Evolutionary conservation across 768 basidiomycete genomes (phyloP).

Genomic region (Suillus weaverae): DNA sequence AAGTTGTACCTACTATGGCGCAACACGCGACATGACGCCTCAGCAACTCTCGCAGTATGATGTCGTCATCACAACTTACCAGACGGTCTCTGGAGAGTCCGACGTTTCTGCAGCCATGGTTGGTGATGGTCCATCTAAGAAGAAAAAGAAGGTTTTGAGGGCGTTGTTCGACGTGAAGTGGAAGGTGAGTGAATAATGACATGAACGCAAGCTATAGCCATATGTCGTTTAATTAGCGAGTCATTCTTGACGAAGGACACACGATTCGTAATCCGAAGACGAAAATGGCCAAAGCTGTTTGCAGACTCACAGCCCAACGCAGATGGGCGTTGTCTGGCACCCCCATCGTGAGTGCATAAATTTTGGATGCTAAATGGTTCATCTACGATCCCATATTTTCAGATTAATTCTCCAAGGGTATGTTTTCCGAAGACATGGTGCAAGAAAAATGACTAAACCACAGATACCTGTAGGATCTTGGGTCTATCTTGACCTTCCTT

Average conservation of each 20-base stretch:
- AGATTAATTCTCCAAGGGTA: slow-evolving; percentile 82
- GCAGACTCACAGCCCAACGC: slow-evolving; percentile 61
- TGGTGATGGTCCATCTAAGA: slow-evolving; percentile 35
- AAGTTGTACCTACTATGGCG: slow-evolving; percentile 70
- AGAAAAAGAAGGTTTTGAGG: slow-evolving; percentile 59
- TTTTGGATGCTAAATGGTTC: background rate
- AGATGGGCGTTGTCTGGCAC: slow-evolving; percentile 86
- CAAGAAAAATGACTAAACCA: background rate
- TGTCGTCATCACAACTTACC: slow-evolving; percentile 83
- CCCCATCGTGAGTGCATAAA: slow-evolving; percentile 68
- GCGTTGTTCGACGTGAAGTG: slow-evolving; percentile 71
- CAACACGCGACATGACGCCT: slow-evolving; percentile 57
- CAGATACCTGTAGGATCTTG: slow-evolving; percentile 64
- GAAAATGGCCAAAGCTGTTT: slow-evolving; percentile 75
- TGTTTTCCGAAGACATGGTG: background rate
- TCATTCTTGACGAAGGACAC: slow-evolving; percentile 90
- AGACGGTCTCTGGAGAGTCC: slow-evolving; percentile 62
- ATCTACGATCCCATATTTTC: slow-evolving; percentile 1
- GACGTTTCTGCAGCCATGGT: slow-evolving; percentile 21
- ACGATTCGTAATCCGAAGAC: slow-evolving; percentile 83
- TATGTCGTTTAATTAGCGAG: slow-evolving; percentile 43
- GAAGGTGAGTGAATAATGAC: slow-evolving; percentile 55
- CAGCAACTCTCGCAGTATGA: slow-evolving; percentile 67
- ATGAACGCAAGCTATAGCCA: background rate
- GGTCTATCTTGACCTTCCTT: slow-evolving; percentile 82